phyloP scores from a whole-genome alignment of 257 asterid genomes.

The Solanum etuberosum region DNA sequence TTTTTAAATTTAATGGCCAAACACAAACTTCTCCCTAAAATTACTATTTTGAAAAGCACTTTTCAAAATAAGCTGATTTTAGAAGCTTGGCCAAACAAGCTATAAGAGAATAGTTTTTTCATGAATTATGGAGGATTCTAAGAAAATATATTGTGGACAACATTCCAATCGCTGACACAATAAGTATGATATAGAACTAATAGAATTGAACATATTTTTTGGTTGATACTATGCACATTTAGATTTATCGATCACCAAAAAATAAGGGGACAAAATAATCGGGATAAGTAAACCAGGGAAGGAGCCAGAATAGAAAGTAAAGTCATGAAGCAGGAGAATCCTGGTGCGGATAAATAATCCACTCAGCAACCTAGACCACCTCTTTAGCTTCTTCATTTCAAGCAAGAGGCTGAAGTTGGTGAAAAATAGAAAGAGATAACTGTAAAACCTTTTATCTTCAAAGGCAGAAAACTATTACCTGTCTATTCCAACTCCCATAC shows the following conservation, averaged over 20 bases:
- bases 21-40: background rate
- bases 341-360: background rate
- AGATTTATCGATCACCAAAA: background rate
- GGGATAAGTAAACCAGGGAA: background rate
- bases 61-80: background rate
- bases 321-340: background rate
- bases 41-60: background rate
- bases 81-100: too few relatives aligned
- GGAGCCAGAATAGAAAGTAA: background rate
- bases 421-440: background rate
- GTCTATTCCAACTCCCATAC: conserved; percentile 73
- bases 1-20: background rate
- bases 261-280: background rate
- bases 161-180: background rate
- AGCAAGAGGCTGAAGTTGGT: background rate
- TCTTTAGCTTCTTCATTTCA: background rate
- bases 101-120: background rate
- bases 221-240: background rate
- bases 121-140: background rate
- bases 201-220: background rate
- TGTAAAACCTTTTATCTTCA: background rate
- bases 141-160: background rate
- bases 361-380: background rate
- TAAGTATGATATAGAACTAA: background rate
- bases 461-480: conserved; percentile 30